These are phyloP conservation scores for Aspergillus indologenus DNA, from an alignment of 495 filamentous ascomycete species.

Conservation along the genomic window DNA sequence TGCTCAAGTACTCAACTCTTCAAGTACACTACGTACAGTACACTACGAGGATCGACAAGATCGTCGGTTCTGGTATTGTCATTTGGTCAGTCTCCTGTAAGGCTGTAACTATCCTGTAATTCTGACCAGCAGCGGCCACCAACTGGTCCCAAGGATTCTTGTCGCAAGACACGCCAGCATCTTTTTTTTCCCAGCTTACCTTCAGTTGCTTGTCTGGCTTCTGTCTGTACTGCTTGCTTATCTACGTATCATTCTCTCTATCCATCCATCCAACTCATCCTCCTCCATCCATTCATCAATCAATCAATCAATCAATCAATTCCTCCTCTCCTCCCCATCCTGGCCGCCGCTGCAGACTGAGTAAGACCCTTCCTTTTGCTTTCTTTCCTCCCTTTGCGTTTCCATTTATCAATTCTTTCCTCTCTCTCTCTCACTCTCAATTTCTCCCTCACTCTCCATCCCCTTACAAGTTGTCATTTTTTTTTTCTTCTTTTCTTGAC, in stretches of 20 bases:
- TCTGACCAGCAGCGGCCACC: not conserved
- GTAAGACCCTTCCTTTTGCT: constrained; percentile 1
- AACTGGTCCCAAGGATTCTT: not conserved
- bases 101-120: constrained; percentile 2
- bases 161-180: constrained; percentile 19
- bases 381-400: constrained; percentile 9
- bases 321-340: not conserved
- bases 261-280: constrained; percentile 12
- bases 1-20: too few relatives aligned
- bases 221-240: constrained; percentile 11
- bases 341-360: not conserved
- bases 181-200: not conserved
- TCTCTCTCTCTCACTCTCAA: constrained; percentile 6
- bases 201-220: not conserved
- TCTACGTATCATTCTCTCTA: constrained; percentile 17
- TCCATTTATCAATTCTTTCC: constrained; percentile 1
- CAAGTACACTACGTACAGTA: too few relatives aligned
- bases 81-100: too few relatives aligned
- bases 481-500: constrained; percentile 1
- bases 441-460: constrained; percentile 3
- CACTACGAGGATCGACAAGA: constrained; percentile 21
- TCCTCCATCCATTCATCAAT: constrained; percentile 7
- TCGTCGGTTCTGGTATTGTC: constrained; percentile 21
- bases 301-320: constrained; percentile 2
- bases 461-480: constrained; percentile 12